Base-by-base conservation (phyloP, 768 basidiomycete genomes). In the Pholiota molesta region DNA sequence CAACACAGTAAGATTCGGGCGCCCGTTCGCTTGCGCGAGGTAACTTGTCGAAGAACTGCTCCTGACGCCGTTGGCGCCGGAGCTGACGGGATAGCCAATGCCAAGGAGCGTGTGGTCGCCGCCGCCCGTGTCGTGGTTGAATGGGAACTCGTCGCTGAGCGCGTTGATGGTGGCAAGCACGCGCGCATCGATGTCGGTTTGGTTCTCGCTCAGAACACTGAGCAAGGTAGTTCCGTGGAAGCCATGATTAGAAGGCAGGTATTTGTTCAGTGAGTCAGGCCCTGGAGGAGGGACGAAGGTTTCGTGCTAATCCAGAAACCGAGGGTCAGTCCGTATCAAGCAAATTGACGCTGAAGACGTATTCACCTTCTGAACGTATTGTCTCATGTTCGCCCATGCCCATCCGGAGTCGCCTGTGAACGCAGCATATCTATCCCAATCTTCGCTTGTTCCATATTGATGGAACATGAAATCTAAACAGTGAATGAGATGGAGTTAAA, bases 31-130 rank as follows among this genome's bases (percentile, higher is more conserved):
- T 16, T 69, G 64, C 0, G 64, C 67, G 3, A 81, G 70, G 64
- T 78, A 81, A 9, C 71, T 69, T 1, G 74, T 74, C 3, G 77
- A 75, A 42, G 79, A 75, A 51, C 72, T 76, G 59, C 75, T 76
- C 35, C 77, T 67, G 17, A 62, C 59, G 5, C 73, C 73, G 17
- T 65, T 64, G 5, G 73, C 72, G 21, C 77, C 72, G 2, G 76
- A 74, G 3, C 72, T 61, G 51, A 74, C 73, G 5, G 67, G 60
- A 71, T 74, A 80, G 63, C 76, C 73, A 39, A 78, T 58, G 14
- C 76, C 75, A 5, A 76, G 66, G 6, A 73, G 47, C 40, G 62
- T 17, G 21, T 65, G 66, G 52, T 73, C 66, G 2, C 76, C 76
- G 13, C 71, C 73, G 55, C 75, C 74, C 47, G 68, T 73, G 61